phyloP scores from a whole-genome alignment of 176 grass and related monocot species.

The Bromus sterilis region DNA sequence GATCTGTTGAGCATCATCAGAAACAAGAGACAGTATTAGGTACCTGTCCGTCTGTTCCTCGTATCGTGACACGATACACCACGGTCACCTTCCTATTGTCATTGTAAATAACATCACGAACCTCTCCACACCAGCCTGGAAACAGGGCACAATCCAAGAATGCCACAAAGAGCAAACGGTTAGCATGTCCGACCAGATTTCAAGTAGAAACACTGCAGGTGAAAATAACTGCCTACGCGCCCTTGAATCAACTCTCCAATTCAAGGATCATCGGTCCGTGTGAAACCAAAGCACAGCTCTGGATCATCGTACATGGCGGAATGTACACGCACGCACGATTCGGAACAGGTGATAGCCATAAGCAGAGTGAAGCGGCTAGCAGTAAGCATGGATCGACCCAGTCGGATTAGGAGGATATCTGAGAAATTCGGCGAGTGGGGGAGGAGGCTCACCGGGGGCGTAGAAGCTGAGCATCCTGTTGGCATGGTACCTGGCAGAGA shows the following conservation, averaged over 20 bases:
- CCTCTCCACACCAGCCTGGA: slow-evolving; percentile 88
- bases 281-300: background rate
- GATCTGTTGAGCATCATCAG: background rate
- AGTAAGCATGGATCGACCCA: background rate
- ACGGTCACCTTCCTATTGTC: slow-evolving; percentile 53
- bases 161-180: background rate
- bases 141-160: background rate
- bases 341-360: background rate
- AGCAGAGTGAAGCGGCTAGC: background rate
- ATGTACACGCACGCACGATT: background rate
- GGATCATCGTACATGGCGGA: background rate
- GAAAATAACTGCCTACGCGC: background rate
- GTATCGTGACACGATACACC: slow-evolving; percentile 73
- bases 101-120: slow-evolving; percentile 64
- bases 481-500: slow-evolving; percentile 70
- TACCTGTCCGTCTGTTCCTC: slow-evolving; percentile 78
- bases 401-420: background rate
- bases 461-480: slow-evolving; percentile 99
- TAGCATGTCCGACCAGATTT: background rate
- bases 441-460: slow-evolving; percentile 64
- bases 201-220: background rate
- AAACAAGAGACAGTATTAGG: background rate
- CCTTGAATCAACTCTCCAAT: background rate
- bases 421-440: background rate
- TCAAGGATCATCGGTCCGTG: background rate